A percentile compares a stretch with the other conserved stretches of the same genome.
These are phyloP conservation scores for Lyophyllum shimeji DNA, from an alignment of 768 basidiomycete species.

Conservation along the genomic window DNA sequence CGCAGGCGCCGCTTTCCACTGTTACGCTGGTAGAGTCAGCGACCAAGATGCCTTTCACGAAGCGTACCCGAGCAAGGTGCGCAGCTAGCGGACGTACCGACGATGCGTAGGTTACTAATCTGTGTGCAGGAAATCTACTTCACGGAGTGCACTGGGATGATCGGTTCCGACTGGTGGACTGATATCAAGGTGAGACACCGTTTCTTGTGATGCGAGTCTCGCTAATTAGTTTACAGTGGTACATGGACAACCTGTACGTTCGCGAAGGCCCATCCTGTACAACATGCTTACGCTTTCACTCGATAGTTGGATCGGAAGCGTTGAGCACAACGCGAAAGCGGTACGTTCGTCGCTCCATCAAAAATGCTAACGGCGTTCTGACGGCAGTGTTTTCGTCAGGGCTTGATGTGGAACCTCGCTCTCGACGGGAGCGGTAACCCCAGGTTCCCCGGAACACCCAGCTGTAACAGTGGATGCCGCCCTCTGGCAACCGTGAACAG, in stretches of 20 bases:
- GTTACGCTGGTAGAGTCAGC: conserved; percentile 43
- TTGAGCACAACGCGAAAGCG: conserved; percentile 18
- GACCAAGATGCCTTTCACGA: conserved; percentile 18
- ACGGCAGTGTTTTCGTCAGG: conserved; percentile 4
- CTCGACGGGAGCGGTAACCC: conserved; percentile 64
- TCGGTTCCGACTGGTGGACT: conserved; percentile 75
- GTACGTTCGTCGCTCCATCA: conserved; percentile 1
- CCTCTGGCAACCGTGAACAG: conserved; percentile 66
- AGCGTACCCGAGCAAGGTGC: conserved; percentile 19
- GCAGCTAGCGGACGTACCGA: background rate
- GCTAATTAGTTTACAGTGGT: conserved; percentile 15
- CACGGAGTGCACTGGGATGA: conserved; percentile 65
- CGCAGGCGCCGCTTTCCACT: conserved; percentile 70
- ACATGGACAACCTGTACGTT: conserved; percentile 24
- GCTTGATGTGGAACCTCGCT: conserved; percentile 75
- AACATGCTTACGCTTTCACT: background rate
- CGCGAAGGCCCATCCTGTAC: background rate
- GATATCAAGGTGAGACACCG: conserved; percentile 62
- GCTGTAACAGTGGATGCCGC: conserved; percentile 67
- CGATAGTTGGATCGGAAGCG: conserved; percentile 23
- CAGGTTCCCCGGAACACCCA: conserved; percentile 59
- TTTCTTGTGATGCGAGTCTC: background rate
- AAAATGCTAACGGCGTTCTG: conserved; percentile 15
- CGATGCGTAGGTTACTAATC: background rate
- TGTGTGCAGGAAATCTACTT: conserved; percentile 42